Conservation (phyloP, 2,329 filamentous ascomycete species). For the Sporothrix mexicana region DNA sequence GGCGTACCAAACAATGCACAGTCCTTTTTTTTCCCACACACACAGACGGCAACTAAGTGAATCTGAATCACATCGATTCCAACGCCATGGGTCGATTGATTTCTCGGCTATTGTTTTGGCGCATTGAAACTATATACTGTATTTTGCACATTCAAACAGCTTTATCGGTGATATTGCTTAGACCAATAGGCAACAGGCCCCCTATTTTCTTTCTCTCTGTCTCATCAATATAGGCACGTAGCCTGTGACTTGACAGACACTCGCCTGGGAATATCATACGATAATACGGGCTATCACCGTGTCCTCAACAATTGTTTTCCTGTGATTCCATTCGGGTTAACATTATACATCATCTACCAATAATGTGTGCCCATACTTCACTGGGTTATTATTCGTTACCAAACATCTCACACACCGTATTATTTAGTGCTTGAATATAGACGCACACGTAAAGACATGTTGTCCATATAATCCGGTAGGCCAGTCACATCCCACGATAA, state of each 20-base stretch:
- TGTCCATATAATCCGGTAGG: background rate
- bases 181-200: background rate
- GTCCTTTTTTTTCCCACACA: background rate
- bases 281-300: background rate
- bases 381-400: constrained; percentile 15
- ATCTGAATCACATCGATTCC: background rate
- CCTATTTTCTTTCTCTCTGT: background rate
- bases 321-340: background rate
- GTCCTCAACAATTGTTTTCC: background rate
- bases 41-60: background rate
- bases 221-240: too few relatives aligned
- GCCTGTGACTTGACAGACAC: too few relatives aligned
- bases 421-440: background rate
- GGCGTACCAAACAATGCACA: background rate
- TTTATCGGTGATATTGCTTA: background rate
- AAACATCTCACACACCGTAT: background rate
- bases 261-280: background rate
- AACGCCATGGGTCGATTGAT: background rate
- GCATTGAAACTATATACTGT: background rate
- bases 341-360: background rate
- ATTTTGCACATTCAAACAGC: background rate
- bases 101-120: background rate
- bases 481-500: background rate
- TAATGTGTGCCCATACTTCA: background rate
- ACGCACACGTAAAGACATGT: too few relatives aligned